Evolutionary conservation across 331 rosid genomes (phyloP).

Genomic region (Pyrus hybrid): DNA sequence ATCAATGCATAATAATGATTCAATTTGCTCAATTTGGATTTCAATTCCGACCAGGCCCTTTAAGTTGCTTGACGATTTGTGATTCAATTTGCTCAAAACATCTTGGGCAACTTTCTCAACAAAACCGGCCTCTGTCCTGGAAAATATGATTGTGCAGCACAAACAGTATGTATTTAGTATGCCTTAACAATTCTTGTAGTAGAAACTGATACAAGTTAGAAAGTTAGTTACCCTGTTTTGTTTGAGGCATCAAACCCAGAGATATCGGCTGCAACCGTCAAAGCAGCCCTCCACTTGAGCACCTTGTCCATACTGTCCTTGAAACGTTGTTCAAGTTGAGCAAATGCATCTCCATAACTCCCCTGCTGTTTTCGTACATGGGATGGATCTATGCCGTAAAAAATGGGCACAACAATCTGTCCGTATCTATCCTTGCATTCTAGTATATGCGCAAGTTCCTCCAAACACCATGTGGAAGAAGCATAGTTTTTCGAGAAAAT

Average conservation of each 20-base stretch:
- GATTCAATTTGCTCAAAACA: not conserved
- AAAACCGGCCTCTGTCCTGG: slow-evolving; percentile 10
- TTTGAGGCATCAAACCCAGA: not conserved
- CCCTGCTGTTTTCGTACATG: not conserved
- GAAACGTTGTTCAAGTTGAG: not conserved
- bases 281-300: not conserved
- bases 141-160: not conserved
- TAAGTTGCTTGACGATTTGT: not conserved
- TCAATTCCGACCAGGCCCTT: not conserved
- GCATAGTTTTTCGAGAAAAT: not conserved
- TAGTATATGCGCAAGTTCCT: not conserved
- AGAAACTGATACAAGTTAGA: not conserved
- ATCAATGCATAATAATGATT: not conserved
- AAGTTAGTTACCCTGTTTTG: not conserved
- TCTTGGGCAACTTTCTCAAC: not conserved
- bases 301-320: not conserved
- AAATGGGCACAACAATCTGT: too few species aligned
- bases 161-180: not conserved
- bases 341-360: not conserved
- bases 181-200: not conserved
- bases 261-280: not conserved
- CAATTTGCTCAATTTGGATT: not conserved
- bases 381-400: not conserved
- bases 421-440: not conserved
- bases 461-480: slow-evolving; percentile 1